Conservation (phyloP, 1,284 basidiomycete genomes). For the Cryptococcus deneoformans region DNA sequence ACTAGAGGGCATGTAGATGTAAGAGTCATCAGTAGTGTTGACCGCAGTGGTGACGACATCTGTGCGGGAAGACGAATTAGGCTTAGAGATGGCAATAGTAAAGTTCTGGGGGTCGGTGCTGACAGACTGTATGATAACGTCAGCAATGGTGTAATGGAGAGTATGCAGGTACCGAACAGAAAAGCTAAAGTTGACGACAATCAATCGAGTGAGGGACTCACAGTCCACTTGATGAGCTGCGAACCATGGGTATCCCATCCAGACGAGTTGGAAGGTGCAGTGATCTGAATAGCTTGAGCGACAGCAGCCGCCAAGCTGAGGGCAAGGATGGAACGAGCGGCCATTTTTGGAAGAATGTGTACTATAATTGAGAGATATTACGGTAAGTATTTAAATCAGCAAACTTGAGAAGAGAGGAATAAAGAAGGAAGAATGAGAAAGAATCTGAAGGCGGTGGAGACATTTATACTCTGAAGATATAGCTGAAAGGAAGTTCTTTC, state of each 20-base stretch:
- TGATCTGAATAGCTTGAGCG: constrained; percentile 24
- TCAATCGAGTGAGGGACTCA: constrained; percentile 8
- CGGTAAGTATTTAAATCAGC: not conserved
- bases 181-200: not conserved
- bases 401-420: no score
- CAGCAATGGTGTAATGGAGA: not conserved
- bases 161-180: not conserved
- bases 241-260: constrained; percentile 27
- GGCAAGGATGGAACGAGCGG: constrained; percentile 11
- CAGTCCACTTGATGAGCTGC: constrained; percentile 35
- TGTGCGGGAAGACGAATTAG: constrained; percentile 22
- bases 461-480: not conserved
- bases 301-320: constrained; percentile 23
- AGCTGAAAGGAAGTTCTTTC: no score
- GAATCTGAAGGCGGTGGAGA: not conserved
- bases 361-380: not conserved
- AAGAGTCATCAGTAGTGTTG: constrained; percentile 26
- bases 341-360: not conserved
- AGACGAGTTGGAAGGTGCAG: constrained; percentile 26
- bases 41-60: constrained; percentile 24
- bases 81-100: constrained; percentile 32
- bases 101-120: constrained; percentile 36
- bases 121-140: constrained; percentile 25
- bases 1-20: constrained; percentile 34
- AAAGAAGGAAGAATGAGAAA: not conserved